A percentile compares a stretch with the other conserved stretches of the same genome.
These are phyloP conservation scores for Emergomyces orientalis DNA, from an alignment of 2,329 filamentous ascomycete species.

Conservation along the genomic window DNA sequence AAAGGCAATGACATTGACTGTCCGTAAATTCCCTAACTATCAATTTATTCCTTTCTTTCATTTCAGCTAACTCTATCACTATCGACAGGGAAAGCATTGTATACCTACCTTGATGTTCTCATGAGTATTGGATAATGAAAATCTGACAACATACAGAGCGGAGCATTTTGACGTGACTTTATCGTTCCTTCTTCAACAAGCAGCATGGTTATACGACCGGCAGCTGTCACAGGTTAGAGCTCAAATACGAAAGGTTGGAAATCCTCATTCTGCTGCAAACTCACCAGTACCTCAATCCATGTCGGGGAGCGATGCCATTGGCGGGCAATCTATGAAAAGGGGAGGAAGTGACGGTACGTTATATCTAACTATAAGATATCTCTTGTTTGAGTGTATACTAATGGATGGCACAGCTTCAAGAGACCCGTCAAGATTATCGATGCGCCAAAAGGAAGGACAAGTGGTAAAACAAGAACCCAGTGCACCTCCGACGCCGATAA, in stretches of 20 bases:
- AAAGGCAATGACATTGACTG: slow-evolving; percentile 79
- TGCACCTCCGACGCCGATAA: slow-evolving; percentile 10
- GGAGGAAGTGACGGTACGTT: slow-evolving; percentile 26
- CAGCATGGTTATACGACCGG: slow-evolving; percentile 84
- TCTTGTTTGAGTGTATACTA: slow-evolving; percentile 1
- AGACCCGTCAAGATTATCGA: slow-evolving; percentile 31
- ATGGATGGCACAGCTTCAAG: slow-evolving; percentile 26
- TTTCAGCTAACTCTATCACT: slow-evolving; percentile 2
- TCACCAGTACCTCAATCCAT: slow-evolving; percentile 37
- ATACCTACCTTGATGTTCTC: slow-evolving; percentile 18
- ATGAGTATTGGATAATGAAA: neutral
- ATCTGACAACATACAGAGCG: slow-evolving; percentile 43
- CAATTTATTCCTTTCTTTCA: neutral
- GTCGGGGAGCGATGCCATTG: slow-evolving; percentile 34
- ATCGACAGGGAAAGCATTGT: slow-evolving; percentile 64
- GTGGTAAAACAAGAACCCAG: slow-evolving; percentile 22
- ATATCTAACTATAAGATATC: neutral
- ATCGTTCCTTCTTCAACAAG: slow-evolving; percentile 83
- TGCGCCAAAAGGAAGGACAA: slow-evolving; percentile 27
- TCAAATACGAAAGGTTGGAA: slow-evolving; percentile 64
- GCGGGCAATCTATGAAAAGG: slow-evolving; percentile 28
- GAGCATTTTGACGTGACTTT: slow-evolving; percentile 73
- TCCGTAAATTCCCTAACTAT: slow-evolving; percentile 36
- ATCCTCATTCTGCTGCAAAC: slow-evolving; percentile 33
- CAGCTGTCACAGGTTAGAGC: slow-evolving; percentile 83